A percentile compares a stretch with the other conserved stretches of the same genome.
phyloP scores from a whole-genome alignment of 495 filamentous ascomycete species.

The Neurospora tetraspora region DNA sequence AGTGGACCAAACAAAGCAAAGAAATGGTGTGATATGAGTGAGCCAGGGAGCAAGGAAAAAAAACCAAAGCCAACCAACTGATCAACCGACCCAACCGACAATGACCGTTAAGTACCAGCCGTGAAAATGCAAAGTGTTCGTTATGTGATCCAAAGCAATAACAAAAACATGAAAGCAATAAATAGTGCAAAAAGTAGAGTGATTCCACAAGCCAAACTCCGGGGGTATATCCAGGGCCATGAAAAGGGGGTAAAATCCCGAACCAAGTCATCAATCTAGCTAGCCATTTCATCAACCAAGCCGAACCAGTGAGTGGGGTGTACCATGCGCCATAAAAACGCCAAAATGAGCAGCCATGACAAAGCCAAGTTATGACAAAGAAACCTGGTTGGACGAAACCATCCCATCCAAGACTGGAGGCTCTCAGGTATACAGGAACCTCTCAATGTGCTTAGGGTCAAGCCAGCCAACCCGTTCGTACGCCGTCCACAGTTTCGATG shows the following conservation, averaged over 20 bases:
- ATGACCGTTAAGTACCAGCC: not conserved
- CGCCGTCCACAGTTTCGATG: conserved; percentile 86
- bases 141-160: conserved; percentile 3
- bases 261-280: not conserved
- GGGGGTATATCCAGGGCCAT: not conserved
- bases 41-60: not conserved
- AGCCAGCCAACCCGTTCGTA: conserved; percentile 91
- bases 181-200: not conserved
- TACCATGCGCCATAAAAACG: conserved; percentile 1
- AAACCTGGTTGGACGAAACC: conserved; percentile 6
- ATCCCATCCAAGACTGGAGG: not conserved
- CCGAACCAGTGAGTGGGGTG: not conserved
- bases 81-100: not conserved
- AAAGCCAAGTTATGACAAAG: not conserved
- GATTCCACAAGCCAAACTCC: not conserved
- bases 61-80: not conserved
- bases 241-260: not conserved
- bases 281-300: not conserved
- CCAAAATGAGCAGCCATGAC: not conserved
- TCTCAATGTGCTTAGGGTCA: conserved; percentile 48
- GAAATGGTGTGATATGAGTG: not conserved
- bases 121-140: not conserved
- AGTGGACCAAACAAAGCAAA: not conserved
- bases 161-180: not conserved
- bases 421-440: conserved; percentile 30